Base-by-base conservation (phyloP, 2,329 filamentous ascomycete genomes). In the Sporothrix dimorphospora region DNA sequence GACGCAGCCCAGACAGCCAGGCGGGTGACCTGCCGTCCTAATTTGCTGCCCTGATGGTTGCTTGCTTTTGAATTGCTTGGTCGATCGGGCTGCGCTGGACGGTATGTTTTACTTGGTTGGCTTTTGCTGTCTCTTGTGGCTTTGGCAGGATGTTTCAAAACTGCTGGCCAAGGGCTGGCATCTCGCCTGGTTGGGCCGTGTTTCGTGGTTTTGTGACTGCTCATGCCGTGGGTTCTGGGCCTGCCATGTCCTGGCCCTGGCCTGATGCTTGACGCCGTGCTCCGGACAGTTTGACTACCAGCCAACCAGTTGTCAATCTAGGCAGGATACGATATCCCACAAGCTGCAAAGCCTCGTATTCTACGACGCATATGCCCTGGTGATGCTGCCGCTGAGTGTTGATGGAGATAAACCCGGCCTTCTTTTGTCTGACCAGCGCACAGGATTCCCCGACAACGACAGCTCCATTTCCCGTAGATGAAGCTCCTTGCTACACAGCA, bases 131-230 rank as follows among this genome's bases (percentile, higher is more conserved):
- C 19, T 47, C 21, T 16, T 27, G 38, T 45, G 59, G 59, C 42
- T 8, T 51, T 38, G 66, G 49, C 49, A 11, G 30, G 34, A 38
- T 69, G 47, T 57, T 69, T 57, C 67, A 42, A 57, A 30, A 67
- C 6, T 47, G 40, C 49, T 57, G 51, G 49, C 49, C 27, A 38
- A 38, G 19, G 51, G 19, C 65, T 34, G 42, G 27, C 47, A 53
- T 34, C 67, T 34, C 53, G 67, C 53, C 67, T 59, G 67, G 51
- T 57, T 70, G 40, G 38, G 68, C 68, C 53, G 68, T 61, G 53
- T 63, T 70, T 70, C 55, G 59, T 59, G 66, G 47, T 53, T 69
- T 34, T 55, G 30, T 55, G 45, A 51, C 65, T 67, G 63, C 27
- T 21, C 55, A 55, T 57, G 49, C 45, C 34, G 66, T 27, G 34